Base-by-base conservation (phyloP, 768 basidiomycete species). In the Tylopilus vinaceipallidus region DNA sequence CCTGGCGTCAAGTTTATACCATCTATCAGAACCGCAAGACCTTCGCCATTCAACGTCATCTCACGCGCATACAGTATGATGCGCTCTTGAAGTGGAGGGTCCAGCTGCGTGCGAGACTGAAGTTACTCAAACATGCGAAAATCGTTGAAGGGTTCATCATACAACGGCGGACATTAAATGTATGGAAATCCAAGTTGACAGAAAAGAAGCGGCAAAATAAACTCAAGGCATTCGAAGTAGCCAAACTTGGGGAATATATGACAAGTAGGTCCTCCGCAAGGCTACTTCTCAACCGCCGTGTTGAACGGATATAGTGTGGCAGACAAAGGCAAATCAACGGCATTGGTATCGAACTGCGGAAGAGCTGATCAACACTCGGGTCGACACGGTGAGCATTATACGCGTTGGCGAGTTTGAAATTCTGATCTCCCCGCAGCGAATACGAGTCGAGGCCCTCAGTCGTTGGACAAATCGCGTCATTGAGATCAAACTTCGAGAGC, bases 401-500 rank as follows among this genome's bases (percentile, higher is more conserved):
- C 16, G n/a, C 7, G 3, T 14, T 40, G 17, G 29, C 34, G 47
- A 42, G 23, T 5, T 16, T 29, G 24, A 38, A 38, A 40, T 50
- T 37, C 32, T 57, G 34, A 54, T 22, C 27, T 19, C 7, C 30
- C 49, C 43, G 37, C 52, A 90, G 88, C 79, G 82, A 45, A 66
- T 80, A 42, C 56, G 83, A 52, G 66, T 68, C n/a, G 61, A 68
- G 37, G 59, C 75, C 3, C 63, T 92, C 48, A 63, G 69, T 17
- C 69, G 62, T 35, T 93, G 90, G 90, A 88, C 82, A 9, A 82
- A 83, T 55, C 78, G 80, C 6, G 83, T 89, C 8, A 85, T 91
- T 49, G 81, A 81, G 41, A 65, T 88, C 42, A 92, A 91, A 61
- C 74, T 82, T 44, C 79, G 83, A 26, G 88, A 90, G 63, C 62